phyloP scores from a whole-genome alignment of 208 protist genomes.

The Jaenimonas drosophilae region DNA sequence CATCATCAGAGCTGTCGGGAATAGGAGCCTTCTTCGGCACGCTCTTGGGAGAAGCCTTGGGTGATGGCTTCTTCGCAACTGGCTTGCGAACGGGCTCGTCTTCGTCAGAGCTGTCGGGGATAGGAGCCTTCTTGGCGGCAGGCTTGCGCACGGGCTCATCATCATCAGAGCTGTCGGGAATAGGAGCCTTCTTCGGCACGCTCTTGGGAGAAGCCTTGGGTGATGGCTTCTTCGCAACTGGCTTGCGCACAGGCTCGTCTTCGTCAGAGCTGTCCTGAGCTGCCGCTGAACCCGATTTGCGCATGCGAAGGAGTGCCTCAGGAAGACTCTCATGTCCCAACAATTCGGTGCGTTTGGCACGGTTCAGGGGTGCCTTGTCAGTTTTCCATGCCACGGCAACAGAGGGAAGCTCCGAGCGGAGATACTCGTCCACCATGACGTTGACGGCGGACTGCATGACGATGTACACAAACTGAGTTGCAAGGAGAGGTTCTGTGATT shows the following conservation, averaged over 20 bases:
- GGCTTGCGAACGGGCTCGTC: constrained; percentile 42
- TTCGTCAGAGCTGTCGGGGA: constrained; percentile 36
- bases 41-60: constrained; percentile 17
- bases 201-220: constrained; percentile 9
- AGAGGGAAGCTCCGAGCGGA: no score
- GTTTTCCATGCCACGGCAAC: no score
- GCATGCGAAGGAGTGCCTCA: no score
- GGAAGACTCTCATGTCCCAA: no score
- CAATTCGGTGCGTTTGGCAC: no score
- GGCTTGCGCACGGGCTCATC: constrained; percentile 21
- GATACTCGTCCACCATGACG: no score
- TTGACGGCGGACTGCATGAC: no score
- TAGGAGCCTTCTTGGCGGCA: constrained; percentile 36
- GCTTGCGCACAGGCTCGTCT: constrained; percentile 7
- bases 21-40: constrained; percentile 12
- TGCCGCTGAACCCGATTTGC: background rate
- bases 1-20: constrained; percentile 8
- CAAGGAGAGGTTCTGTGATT: no score
- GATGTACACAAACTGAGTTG: no score
- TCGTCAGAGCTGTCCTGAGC: constrained; percentile 5
- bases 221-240: background rate
- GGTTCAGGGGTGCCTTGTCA: no score
- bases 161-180: constrained; percentile 18
- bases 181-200: constrained; percentile 22
- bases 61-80: constrained; percentile 13